A percentile compares a stretch with the other conserved stretches of the same genome.
phyloP scores from a whole-genome alignment of 768 basidiomycete species.

The Russula vinacea region DNA sequence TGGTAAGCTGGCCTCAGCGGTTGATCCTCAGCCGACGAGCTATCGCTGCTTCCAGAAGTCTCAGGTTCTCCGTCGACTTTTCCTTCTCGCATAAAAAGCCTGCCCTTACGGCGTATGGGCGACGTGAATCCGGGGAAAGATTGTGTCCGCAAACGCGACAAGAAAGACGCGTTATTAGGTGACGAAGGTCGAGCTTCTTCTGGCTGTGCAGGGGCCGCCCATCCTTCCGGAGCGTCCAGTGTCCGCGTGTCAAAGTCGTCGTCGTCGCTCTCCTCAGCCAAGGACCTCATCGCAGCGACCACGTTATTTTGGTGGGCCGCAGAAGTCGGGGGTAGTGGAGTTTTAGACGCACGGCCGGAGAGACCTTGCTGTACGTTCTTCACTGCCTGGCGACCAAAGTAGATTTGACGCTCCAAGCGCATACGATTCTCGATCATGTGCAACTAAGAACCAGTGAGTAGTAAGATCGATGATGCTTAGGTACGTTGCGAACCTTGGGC shows the following conservation, averaged over 20 bases:
- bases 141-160: slow-evolving; percentile 28
- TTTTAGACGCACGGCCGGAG: slow-evolving; percentile 28
- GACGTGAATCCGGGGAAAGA: slow-evolving; percentile 27
- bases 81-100: slow-evolving; percentile 11
- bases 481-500: slow-evolving; percentile 69
- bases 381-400: slow-evolving; percentile 70
- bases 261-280: slow-evolving; percentile 27
- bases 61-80: slow-evolving; percentile 9
- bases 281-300: slow-evolving; percentile 1
- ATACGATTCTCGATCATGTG: slow-evolving; percentile 94
- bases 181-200: not conserved
- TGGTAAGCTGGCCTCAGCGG: slow-evolving; percentile 4
- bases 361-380: slow-evolving; percentile 49
- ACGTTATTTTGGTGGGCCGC: slow-evolving; percentile 20
- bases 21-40: slow-evolving; percentile 26
- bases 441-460: slow-evolving; percentile 47
- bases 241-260: slow-evolving; percentile 30
- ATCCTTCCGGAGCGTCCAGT: slow-evolving; percentile 15
- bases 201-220: slow-evolving; percentile 13
- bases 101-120: slow-evolving; percentile 12
- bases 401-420: slow-evolving; percentile 78
- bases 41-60: slow-evolving; percentile 25
- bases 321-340: slow-evolving; percentile 7
- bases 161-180: slow-evolving; percentile 18
- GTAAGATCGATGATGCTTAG: not conserved